Evolutionary conservation across 352 stramenopile genomes (phyloP).

Genomic region (Phytophthora foliorum): DNA sequence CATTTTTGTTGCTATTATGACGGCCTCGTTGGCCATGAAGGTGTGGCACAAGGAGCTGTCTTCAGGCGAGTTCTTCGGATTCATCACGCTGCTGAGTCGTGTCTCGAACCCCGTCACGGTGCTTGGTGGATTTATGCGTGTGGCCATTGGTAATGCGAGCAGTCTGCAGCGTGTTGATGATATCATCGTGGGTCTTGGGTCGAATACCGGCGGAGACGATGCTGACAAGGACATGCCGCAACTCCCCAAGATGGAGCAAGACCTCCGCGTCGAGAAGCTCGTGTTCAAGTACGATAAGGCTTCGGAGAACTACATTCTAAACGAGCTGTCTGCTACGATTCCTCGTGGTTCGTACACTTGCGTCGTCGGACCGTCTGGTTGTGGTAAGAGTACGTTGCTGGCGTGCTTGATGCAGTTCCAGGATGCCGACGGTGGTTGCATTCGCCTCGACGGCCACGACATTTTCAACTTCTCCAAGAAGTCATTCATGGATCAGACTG

Average conservation of each 20-base stretch:
- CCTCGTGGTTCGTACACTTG: conserved; percentile 88
- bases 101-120: conserved; percentile 87
- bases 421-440: conserved; percentile 82
- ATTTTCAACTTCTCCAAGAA: conserved; percentile 91
- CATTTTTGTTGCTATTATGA: conserved; percentile 92
- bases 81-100: conserved; percentile 81
- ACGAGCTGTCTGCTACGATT: conserved; percentile 75
- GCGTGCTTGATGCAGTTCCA: conserved; percentile 92
- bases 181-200: conserved; percentile 76
- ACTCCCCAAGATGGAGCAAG: conserved; percentile 86
- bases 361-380: conserved; percentile 86
- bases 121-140: conserved; percentile 90
- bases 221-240: conserved; percentile 74
- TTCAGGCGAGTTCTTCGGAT: conserved; percentile 87
- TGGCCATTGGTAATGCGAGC: conserved; percentile 88
- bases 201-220: conserved; percentile 44
- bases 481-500: conserved; percentile 90
- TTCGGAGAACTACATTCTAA: conserved; percentile 85
- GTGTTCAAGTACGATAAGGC: conserved; percentile 91
- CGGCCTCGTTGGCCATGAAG: conserved; percentile 85
- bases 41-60: conserved; percentile 79
- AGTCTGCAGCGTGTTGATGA: conserved; percentile 90
- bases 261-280: conserved; percentile 84
- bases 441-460: conserved; percentile 83
- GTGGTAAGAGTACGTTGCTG: conserved; percentile 90